A percentile compares a stretch with the other conserved stretches of the same genome.
phyloP scores from a whole-genome alignment of 139 green algal species.

The Chlamydomonas schloesseri region DNA sequence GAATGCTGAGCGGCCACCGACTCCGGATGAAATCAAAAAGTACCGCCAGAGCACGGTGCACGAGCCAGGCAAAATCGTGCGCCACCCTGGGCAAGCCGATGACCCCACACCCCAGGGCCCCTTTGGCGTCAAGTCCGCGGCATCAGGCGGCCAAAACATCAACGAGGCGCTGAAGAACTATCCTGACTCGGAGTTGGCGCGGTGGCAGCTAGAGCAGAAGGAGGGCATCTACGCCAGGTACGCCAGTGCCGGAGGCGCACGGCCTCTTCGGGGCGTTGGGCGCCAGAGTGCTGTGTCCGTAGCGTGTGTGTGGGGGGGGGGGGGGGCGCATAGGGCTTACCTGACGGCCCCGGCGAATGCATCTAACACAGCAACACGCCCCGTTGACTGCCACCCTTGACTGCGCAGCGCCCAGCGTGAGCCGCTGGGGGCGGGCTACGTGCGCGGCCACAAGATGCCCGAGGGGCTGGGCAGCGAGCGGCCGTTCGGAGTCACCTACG shows the following conservation, averaged over 20 bases:
- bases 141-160: conserved; percentile 55
- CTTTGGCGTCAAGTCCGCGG: conserved; percentile 63
- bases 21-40: conserved; percentile 68
- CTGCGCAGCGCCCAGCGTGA: conserved; percentile 66
- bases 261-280: not conserved
- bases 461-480: conserved; percentile 61
- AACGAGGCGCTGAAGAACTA: conserved; percentile 62
- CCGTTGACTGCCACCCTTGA: not conserved
- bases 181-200: conserved; percentile 66
- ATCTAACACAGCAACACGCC: too few relatives aligned
- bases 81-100: conserved; percentile 60
- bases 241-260: too few relatives aligned
- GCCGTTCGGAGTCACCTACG: conserved; percentile 66
- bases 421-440: conserved; percentile 68
- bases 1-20: conserved; percentile 53
- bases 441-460: conserved; percentile 74
- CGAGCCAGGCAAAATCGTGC: conserved; percentile 70
- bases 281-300: too few relatives aligned
- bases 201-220: conserved; percentile 71
- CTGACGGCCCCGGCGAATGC: too few relatives aligned
- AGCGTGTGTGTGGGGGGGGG: too few relatives aligned
- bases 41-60: conserved; percentile 75
- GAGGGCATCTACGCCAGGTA: conserved; percentile 78
- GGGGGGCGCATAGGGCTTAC: not conserved
- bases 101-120: conserved; percentile 59